Percentiles rank a stretch among this genome's conserved stretches.
Evolutionary conservation across 139 green algal species (phyloP).

Genomic region (Astrephomene gubernaculifera): DNA sequence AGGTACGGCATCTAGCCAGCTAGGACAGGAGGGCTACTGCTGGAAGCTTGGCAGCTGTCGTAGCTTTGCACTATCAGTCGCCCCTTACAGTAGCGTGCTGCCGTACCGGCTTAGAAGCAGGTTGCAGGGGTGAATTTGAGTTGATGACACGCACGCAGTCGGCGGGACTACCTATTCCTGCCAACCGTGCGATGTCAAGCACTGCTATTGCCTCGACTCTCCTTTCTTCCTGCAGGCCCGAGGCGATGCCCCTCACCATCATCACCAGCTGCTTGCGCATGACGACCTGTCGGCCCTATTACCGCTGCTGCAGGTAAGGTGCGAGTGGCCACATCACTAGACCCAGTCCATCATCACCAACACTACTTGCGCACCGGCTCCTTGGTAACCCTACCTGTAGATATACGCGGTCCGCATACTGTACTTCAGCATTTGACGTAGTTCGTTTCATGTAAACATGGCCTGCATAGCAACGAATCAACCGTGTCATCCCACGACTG

Average conservation of each 20-base stretch:
- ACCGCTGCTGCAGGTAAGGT: constrained; percentile 45
- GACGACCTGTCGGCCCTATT: constrained; percentile 46
- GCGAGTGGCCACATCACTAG: not conserved
- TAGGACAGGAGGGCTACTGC: no score
- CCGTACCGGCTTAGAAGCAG: no score
- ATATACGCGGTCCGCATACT: not conserved
- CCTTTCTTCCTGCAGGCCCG: not conserved
- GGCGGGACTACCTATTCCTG: no score
- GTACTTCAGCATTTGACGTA: no score
- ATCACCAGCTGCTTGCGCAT: constrained; percentile 18
- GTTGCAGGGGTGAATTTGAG: not conserved
- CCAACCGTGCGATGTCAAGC: not conserved
- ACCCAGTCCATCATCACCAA: not conserved
- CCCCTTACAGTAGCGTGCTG: no score
- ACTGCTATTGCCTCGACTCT: not conserved
- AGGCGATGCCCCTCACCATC: not conserved
- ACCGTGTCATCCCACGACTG: not conserved
- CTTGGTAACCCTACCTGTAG: not conserved
- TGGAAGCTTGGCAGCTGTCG: no score
- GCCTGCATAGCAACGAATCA: not conserved
- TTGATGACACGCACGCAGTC: not conserved
- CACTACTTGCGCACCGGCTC: not conserved
- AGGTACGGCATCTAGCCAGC: not conserved
- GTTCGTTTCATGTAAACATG: not conserved
- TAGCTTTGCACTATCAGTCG: no score